Conservation (phyloP, 2,329 filamentous ascomycete species). For the Aspergillus niger region DNA sequence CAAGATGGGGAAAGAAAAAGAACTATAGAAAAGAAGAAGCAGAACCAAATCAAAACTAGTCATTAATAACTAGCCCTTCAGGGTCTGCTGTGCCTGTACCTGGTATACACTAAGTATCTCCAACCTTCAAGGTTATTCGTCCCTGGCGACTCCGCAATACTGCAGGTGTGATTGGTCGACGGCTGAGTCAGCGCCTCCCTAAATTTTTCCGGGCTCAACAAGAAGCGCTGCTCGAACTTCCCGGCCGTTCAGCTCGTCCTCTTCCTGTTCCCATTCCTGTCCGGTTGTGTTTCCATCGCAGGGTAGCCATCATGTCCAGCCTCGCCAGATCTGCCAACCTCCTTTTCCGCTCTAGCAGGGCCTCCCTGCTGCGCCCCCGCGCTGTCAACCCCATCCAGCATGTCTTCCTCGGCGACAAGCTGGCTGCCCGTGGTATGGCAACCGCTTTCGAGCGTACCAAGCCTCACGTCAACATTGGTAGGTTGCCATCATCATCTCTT, state of each 20-base stretch:
- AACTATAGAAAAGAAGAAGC: too few relatives aligned
- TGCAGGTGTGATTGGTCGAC: constrained; percentile 33
- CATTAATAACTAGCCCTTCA: too few relatives aligned
- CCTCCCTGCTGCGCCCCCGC: constrained; percentile 68
- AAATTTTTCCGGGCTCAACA: constrained; percentile 36
- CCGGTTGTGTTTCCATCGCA: constrained; percentile 33
- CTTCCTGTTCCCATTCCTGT: constrained; percentile 27
- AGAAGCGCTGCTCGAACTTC: constrained; percentile 14
- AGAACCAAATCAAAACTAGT: too few relatives aligned
- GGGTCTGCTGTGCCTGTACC: not conserved
- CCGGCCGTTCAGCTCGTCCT: constrained; percentile 30
- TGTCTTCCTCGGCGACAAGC: constrained; percentile 49
- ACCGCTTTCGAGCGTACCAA: constrained; percentile 81
- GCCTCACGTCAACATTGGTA: constrained; percentile 98
- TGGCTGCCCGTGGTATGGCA: constrained; percentile 58
- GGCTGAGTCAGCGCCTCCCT: constrained; percentile 42
- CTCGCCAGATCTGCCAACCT: constrained; percentile 76
- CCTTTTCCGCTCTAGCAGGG: constrained; percentile 78
- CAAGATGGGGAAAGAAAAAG: too few relatives aligned
- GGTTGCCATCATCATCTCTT: constrained; percentile 25
- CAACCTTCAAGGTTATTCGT: not conserved
- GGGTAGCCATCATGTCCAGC: constrained; percentile 69
- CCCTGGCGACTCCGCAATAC: constrained; percentile 32
- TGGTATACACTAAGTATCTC: not conserved
- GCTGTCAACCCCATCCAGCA: constrained; percentile 73